Evolutionary conservation across 805 yeast genomes (phyloP), one percentile per base, ranked within the genome.

Genomic region (Pichia eremophila): DNA sequence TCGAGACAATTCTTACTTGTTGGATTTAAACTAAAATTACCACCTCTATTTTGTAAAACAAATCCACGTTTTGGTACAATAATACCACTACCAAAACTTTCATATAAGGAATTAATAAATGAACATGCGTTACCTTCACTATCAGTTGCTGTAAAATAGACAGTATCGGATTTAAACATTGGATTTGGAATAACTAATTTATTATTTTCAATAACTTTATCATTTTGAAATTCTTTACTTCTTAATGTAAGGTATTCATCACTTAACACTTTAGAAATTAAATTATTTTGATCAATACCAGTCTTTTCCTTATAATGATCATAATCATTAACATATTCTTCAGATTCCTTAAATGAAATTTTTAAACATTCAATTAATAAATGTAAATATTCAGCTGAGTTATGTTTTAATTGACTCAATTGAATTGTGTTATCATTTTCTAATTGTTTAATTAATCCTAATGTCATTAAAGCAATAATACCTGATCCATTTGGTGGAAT

Each of bases 401-500:
- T 85, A 60, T 82, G 93, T 49, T 73, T 57, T 57, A 78, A 44
- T 4, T 56, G 49, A 41, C 62, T 54, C 39, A 83, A 57, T 44
- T 77, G 70, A n/a, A 72, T 62, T 17, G 56, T 58, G 4, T 75
- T 74, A 17, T 57, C 50, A 17, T 65, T 66, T 32, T 77, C 77
- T 49, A 85, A 68, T 36, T 76, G 75, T 54, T 72, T 73, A 52
- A 85, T 73, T 40, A 82, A 69, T 0, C 91, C 93, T 44, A 84
- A 63, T 0, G 91, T 80, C 17, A 83, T 65, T 44, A 85, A 66
- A 0, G 90, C 93, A 41, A 85, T 85, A 14, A 85, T 63, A 9
- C 95, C 95, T 46, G 85, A 87, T 5, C 91, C 87, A 62, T 81
- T 85, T 14, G 95, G 95, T 11, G 95, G 93, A 52, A 85, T 79